Base-by-base conservation (phyloP, 1,284 basidiomycete species). In the Laetiporus sulphureus region DNA sequence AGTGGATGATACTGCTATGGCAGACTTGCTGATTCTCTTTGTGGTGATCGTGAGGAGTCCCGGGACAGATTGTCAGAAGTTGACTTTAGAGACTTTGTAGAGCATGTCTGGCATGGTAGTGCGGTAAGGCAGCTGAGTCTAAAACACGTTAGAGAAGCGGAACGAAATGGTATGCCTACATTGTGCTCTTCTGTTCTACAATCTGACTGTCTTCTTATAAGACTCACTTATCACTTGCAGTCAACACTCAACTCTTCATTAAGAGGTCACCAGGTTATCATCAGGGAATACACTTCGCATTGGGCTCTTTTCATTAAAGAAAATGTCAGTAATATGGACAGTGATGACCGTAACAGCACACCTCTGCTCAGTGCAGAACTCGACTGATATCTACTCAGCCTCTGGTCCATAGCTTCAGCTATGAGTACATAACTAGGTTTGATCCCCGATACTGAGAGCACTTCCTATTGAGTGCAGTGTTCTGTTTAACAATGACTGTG, bases 361-460 rank as follows among this genome's bases (percentile, higher is more conserved):
- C n/a, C n/a, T n/a, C n/a, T n/a, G n/a, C n/a, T n/a, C n/a, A n/a
- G n/a, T n/a, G n/a, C n/a, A n/a, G n/a, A n/a, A n/a, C n/a, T n/a
- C n/a, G 40, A 58, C 59, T 41, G 1, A 47, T 45, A 27, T 27
- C 7, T 27, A 27, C 13, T 7, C 25, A 13, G 13, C 25, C 13
- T n/a, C n/a, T n/a, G n/a, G 8, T 7, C 25, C 7, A 27, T 7
- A 13, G 8, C 25, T 11, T 7, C 20, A 25, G 8, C 18, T 7
- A 18, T 5, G 32, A 56, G 52, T 37, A 40, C 6, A 27, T 43
- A 4, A 56, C 55, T 11, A 61, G 60, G 2, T 5, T 82, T 77
- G 79, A 61, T 75, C 40, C 66, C 62, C 38, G 79, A 71, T 46
- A 61, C 75, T 49, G 49, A 49, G 8, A 41, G 0, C 53, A 60